Percentiles rank a stretch among this genome's conserved stretches.
phyloP scores from a whole-genome alignment of 441 rosid species.

The Pelargonium fulgidum region DNA sequence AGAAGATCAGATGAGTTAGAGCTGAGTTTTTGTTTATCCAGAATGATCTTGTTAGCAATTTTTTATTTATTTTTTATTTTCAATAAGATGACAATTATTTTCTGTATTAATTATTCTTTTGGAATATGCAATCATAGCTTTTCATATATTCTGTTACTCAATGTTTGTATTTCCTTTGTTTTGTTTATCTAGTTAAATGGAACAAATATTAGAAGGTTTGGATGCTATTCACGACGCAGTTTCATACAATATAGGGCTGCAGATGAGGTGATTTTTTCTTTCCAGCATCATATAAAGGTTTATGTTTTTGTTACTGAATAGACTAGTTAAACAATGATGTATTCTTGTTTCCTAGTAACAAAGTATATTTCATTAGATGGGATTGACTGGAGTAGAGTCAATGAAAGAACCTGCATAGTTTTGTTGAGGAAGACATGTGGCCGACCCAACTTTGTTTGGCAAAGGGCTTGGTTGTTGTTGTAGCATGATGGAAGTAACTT shows the following conservation, averaged over 20 bases:
- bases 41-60: too few species aligned
- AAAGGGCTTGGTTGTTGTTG: background rate
- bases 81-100: too few species aligned
- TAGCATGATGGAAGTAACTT: background rate
- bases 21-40: too few species aligned
- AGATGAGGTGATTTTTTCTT: slow-evolving; percentile 40
- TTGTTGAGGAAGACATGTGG: background rate
- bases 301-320: too few species aligned
- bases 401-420: background rate
- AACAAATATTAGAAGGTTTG: slow-evolving; percentile 26
- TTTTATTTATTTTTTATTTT: too few species aligned
- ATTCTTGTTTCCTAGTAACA: background rate
- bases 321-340: too few species aligned
- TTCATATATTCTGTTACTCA: background rate
- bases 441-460: too few species aligned
- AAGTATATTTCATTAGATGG: background rate
- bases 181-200: slow-evolving; percentile 29
- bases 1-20: too few species aligned
- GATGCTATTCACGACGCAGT: slow-evolving; percentile 23
- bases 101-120: too few species aligned
- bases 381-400: background rate
- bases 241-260: slow-evolving; percentile 35
- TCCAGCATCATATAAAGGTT: too few species aligned
- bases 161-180: background rate
- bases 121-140: background rate